A percentile compares a stretch with the other conserved stretches of the same genome.
Evolutionary conservation across 2,329 filamentous ascomycete genomes (phyloP).

Genomic region (Penicillium glabrum): DNA sequence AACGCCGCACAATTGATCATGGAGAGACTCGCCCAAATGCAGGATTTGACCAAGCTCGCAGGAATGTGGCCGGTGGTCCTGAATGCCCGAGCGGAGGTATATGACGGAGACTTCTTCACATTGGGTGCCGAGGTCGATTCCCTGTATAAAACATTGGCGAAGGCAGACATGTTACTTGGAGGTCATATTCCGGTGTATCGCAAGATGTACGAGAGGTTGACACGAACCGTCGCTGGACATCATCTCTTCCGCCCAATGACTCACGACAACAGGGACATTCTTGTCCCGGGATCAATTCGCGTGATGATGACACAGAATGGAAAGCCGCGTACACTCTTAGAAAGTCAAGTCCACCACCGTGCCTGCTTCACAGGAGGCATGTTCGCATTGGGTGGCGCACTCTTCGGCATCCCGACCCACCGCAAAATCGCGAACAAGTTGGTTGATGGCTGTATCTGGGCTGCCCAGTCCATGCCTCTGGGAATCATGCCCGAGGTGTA

Average conservation of each 20-base stretch:
- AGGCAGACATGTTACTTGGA: conserved; percentile 44
- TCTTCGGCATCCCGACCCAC: conserved; percentile 53
- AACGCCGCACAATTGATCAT: conserved; percentile 39
- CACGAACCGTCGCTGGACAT: conserved; percentile 44
- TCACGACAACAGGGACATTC: conserved; percentile 46
- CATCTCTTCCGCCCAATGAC: conserved; percentile 53
- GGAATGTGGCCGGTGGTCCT: conserved; percentile 42
- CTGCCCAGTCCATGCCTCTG: conserved; percentile 49
- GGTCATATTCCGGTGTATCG: conserved; percentile 48
- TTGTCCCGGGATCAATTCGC: conserved; percentile 47
- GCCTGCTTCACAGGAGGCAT: conserved; percentile 58
- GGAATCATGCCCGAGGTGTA: conserved; percentile 58
- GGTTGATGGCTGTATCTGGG: conserved; percentile 58
- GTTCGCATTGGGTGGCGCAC: conserved; percentile 53
- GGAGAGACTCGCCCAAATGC: conserved; percentile 32
- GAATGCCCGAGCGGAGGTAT: conserved; percentile 27
- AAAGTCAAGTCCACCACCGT: conserved; percentile 51
- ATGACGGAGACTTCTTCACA: conserved; percentile 45
- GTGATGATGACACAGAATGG: conserved; percentile 17
- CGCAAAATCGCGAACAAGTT: conserved; percentile 51
- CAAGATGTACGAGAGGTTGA: conserved; percentile 57
- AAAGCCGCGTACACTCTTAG: conserved; percentile 14
- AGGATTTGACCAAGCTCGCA: conserved; percentile 36
- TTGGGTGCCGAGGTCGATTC: conserved; percentile 59
- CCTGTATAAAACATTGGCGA: conserved; percentile 59